Conservation (phyloP, 257 asterid species). For the Ajuga chamaepitys region DNA sequence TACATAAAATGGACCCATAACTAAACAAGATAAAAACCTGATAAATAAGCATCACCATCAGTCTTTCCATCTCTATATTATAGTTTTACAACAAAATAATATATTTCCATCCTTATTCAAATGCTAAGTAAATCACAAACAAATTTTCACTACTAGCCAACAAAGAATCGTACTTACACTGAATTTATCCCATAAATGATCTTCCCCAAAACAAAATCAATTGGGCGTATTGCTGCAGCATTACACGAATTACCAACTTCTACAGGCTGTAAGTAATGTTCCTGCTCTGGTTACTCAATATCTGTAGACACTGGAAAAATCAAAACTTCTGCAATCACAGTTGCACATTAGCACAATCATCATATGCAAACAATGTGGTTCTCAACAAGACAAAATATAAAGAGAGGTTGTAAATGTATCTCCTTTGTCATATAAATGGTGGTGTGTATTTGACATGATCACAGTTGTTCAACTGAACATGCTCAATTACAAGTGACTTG, state of each 20-base stretch:
- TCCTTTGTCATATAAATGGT: too few relatives aligned
- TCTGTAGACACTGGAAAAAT: slow-evolving; percentile 66
- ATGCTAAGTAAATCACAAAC: not conserved
- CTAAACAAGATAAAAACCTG: slow-evolving; percentile 87
- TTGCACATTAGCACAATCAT: too few relatives aligned
- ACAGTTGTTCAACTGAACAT: too few relatives aligned
- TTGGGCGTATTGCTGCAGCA: too few relatives aligned
- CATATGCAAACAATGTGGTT: too few relatives aligned
- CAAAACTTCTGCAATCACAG: slow-evolving; percentile 63
- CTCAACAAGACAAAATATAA: too few relatives aligned
- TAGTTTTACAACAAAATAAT: not conserved
- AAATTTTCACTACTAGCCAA: not conserved
- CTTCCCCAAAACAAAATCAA: slow-evolving; percentile 82
- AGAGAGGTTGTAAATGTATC: too few relatives aligned
- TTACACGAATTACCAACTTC: slow-evolving; percentile 61
- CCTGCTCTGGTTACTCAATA: slow-evolving; percentile 76
- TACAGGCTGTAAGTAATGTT: slow-evolving; percentile 79
- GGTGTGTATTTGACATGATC: too few relatives aligned
- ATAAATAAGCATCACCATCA: slow-evolving; percentile 17
- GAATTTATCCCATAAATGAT: slow-evolving; percentile 93
- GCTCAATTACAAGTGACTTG: too few relatives aligned
- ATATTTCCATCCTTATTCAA: too few relatives aligned
- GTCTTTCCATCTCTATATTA: not conserved
- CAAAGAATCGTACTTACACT: slow-evolving; percentile 47
- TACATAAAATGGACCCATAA: slow-evolving; percentile 79